A percentile compares a stretch with the other conserved stretches of the same genome.
Evolutionary conservation across 192 early-diverging fungal genomes (phyloP).

Genomic region (Rhizophagus clarus): DNA sequence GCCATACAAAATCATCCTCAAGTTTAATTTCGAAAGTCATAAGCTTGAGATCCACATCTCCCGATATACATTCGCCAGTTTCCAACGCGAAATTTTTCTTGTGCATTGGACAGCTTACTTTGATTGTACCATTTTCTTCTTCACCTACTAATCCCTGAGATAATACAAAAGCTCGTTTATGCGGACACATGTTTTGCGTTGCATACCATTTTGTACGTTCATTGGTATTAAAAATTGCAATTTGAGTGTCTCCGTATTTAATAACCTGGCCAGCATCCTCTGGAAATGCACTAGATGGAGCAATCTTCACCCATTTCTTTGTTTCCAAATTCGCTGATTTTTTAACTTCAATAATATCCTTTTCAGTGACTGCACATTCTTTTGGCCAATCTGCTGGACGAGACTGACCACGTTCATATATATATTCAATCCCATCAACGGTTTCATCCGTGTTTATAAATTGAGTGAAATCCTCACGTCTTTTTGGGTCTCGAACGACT

Average conservation of each 20-base stretch:
- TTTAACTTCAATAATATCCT: constrained; percentile 24
- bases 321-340: constrained; percentile 8
- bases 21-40: constrained; percentile 61
- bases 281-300: constrained; percentile 43
- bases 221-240: constrained; percentile 59
- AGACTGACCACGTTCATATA: constrained; percentile 64
- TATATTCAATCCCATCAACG: constrained; percentile 51
- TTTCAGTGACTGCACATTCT: not conserved
- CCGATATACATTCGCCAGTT: constrained; percentile 56
- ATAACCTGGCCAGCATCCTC: constrained; percentile 53
- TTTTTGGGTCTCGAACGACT: constrained; percentile 61
- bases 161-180: constrained; percentile 72
- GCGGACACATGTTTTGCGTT: constrained; percentile 77
- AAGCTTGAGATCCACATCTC: constrained; percentile 43
- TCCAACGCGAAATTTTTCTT: constrained; percentile 64
- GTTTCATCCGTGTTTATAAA: constrained; percentile 64
- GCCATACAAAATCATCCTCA: constrained; percentile 45
- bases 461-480: constrained; percentile 57
- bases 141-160: constrained; percentile 62
- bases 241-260: constrained; percentile 63
- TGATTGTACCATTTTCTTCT: constrained; percentile 25
- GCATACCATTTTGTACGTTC: constrained; percentile 60
- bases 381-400: constrained; percentile 67
- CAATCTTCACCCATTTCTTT: constrained; percentile 43
- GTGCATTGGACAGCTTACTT: constrained; percentile 70